These are phyloP conservation scores for Acacia pycnantha DNA, from an alignment of 331 rosid genomes.

Conservation along the genomic window DNA sequence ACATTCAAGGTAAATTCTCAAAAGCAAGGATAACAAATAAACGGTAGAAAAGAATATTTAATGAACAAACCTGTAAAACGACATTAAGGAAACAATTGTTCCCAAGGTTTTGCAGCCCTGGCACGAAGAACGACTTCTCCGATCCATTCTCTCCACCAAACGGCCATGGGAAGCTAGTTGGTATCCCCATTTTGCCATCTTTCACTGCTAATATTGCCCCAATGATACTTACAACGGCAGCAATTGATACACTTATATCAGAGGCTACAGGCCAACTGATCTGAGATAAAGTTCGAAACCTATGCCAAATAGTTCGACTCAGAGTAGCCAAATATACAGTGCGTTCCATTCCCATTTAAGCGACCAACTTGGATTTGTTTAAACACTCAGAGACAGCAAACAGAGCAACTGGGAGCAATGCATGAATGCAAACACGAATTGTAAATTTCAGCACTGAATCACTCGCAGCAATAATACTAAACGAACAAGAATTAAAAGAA, in stretches of 20 bases:
- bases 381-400: not conserved
- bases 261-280: slow-evolving; percentile 31
- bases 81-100: slow-evolving; percentile 88
- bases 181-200: slow-evolving; percentile 38
- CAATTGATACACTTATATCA: slow-evolving; percentile 39
- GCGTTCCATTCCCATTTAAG: slow-evolving; percentile 34
- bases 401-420: not conserved
- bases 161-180: slow-evolving; percentile 40
- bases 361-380: not conserved
- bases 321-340: slow-evolving; percentile 27
- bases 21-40: not conserved
- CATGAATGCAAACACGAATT: not conserved
- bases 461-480: not conserved
- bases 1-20: not conserved
- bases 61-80: slow-evolving; percentile 65
- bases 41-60: not conserved
- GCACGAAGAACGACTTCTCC: slow-evolving; percentile 39
- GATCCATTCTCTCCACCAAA: slow-evolving; percentile 3
- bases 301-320: slow-evolving; percentile 30
- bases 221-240: slow-evolving; percentile 48
- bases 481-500: not conserved
- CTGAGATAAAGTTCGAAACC: slow-evolving; percentile 23
- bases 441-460: not conserved
- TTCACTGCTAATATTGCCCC: slow-evolving; percentile 47
- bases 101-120: slow-evolving; percentile 77